Evolutionary conservation across 768 basidiomycete genomes (phyloP).

Genomic region (Paxillus ammoniavirescens): DNA sequence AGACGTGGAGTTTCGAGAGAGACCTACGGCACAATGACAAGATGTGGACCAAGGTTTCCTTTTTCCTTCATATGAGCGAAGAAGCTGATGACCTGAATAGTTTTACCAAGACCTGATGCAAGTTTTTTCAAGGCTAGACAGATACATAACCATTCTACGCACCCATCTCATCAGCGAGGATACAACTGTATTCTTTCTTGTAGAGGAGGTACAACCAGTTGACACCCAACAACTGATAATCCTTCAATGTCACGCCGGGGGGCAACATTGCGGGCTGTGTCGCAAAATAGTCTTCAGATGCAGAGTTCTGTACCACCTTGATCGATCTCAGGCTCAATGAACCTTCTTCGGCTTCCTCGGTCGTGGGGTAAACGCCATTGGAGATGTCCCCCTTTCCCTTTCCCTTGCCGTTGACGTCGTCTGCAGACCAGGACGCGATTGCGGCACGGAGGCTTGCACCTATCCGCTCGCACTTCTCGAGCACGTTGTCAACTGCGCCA

Average conservation of each 20-base stretch:
- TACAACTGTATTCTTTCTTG: constrained; percentile 79
- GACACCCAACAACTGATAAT: constrained; percentile 95
- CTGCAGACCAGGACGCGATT: constrained; percentile 74
- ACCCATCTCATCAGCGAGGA: constrained; percentile 99
- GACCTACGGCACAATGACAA: constrained; percentile 92
- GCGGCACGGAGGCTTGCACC: constrained; percentile 70
- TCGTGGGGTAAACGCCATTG: constrained; percentile 15
- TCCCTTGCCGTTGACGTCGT: constrained; percentile 30
- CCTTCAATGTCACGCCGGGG: constrained; percentile 77
- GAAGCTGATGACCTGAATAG: constrained; percentile 98
- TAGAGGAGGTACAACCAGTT: constrained; percentile 96
- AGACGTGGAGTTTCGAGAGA: background rate
- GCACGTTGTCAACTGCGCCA: constrained; percentile 82
- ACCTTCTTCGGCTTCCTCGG: constrained; percentile 54
- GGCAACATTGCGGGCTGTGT: constrained; percentile 70
- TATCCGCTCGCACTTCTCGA: constrained; percentile 86
- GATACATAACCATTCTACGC: constrained; percentile 25
- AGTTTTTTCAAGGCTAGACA: background rate
- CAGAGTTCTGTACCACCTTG: constrained; percentile 38
- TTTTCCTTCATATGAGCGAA: constrained; percentile 84
- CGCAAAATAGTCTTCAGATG: constrained; percentile 64
- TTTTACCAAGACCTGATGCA: constrained; percentile 88
- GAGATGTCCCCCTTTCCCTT: constrained; percentile 38
- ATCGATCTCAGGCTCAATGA: constrained; percentile 56
- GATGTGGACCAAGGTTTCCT: constrained; percentile 80